phyloP scores from a whole-genome alignment of 768 basidiomycete genomes.

The Mycena pura region DNA sequence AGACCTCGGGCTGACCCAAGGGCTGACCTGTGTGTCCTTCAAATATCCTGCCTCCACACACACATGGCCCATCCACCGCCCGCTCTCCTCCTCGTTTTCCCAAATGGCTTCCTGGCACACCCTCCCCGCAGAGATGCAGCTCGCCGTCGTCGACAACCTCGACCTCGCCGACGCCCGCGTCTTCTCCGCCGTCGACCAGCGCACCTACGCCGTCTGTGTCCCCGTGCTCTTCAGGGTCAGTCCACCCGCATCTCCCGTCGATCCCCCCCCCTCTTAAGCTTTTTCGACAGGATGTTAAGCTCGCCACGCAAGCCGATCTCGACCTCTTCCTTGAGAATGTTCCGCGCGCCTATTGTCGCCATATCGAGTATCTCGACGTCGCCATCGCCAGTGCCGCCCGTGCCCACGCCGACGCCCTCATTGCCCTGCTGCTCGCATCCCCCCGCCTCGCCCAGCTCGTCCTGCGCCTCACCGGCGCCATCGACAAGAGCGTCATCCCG shows the following conservation, averaged over 20 bases:
- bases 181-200: conserved; percentile 55
- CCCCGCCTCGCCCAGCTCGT: conserved; percentile 55
- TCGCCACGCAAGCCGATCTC: conserved; percentile 55
- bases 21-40: too few relatives aligned
- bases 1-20: conserved; percentile 20
- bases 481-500: conserved; percentile 55
- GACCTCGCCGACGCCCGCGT: conserved; percentile 49
- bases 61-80: too few relatives aligned
- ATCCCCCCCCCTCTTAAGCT: conserved; percentile 15
- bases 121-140: conserved; percentile 73
- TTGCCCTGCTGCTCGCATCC: conserved; percentile 56
- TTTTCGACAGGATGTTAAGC: conserved; percentile 52
- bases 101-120: conserved; percentile 53
- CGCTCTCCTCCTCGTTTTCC: too few relatives aligned
- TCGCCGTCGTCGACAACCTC: conserved; percentile 60
- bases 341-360: conserved; percentile 57
- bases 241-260: conserved; percentile 17
- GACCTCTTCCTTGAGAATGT: conserved; percentile 61
- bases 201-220: conserved; percentile 61
- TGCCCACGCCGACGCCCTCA: conserved; percentile 53
- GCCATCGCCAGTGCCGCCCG: conserved; percentile 37
- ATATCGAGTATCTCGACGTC: conserved; percentile 61
- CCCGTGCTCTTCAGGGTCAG: conserved; percentile 66
- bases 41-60: too few relatives aligned
- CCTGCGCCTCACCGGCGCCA: conserved; percentile 55